Base-by-base conservation (phyloP, 75 land plant genomes). In the Azolla pinnata region DNA sequence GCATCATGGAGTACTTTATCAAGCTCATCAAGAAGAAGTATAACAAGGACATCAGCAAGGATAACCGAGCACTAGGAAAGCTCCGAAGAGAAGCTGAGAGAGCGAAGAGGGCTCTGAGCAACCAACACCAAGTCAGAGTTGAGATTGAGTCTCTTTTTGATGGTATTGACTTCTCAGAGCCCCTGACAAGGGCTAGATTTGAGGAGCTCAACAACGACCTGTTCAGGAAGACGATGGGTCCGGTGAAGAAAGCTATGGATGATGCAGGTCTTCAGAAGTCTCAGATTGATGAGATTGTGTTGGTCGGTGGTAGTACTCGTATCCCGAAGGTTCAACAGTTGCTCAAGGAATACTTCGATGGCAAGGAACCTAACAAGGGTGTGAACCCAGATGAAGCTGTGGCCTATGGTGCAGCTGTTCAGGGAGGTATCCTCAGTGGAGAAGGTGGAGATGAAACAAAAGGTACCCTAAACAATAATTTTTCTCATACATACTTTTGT, bases 281-380 rank as follows among this genome's bases (percentile, higher is more conserved):
- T 48, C 81, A 85, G 27, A 88, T 88, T 55, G 69, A 88, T 52
- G 95, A 88, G 57, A 88, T 88, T 78, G 90, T 88, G 58, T 79
- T 88, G 59, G 90, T 88, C 62, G 95, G 95, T 49, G 95, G 90
- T 21, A 88, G 90, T 53, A 88, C 95, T 24, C 79, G 95, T 49
- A 81, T 91, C 78, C 95, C 97, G 12, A 92, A 92, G 70, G 90
- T 88, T 50, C 97, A 88, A 61, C 90, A 92, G 57, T 74, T 92
- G n/a, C 57, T 92, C 24, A 88, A 84, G 70, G 97, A 92, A 20
- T 92, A 63, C 78, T 92, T 92, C 50, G 96, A 85, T 57, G 97
- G 97, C 5, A 92, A 92, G 60, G 97, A 92, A 45, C 96, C 96
- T 4, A 92, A 80, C 82, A 92, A 85, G 80, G 96, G 97, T 57